Conservation (phyloP, 2,329 filamentous ascomycete genomes). For the Microthyrium microscopicum region DNA sequence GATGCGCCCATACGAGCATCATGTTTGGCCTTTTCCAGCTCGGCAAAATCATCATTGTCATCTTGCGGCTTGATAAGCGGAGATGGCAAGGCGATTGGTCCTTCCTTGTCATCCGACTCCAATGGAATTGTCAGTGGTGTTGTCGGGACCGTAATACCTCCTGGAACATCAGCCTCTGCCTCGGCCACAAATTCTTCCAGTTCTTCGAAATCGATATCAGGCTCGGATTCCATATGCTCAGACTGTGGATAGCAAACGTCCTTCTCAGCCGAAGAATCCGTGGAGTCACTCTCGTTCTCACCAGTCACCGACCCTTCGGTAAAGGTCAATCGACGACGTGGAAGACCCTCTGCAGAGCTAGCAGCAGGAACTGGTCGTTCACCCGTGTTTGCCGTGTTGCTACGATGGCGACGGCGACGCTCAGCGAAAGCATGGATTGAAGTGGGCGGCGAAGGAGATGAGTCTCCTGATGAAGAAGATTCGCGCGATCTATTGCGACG, state of each 20-base stretch:
- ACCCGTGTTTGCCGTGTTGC: conserved; percentile 47
- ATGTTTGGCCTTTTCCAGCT: conserved; percentile 1
- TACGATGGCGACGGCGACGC: conserved; percentile 62
- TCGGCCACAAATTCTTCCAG: conserved; percentile 78
- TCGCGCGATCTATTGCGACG: conserved; percentile 37
- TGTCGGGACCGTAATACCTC: conserved; percentile 8
- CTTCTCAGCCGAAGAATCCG: conserved; percentile 60
- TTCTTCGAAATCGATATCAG: conserved; percentile 65
- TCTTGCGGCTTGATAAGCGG: too few species aligned
- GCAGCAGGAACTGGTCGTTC: too few species aligned
- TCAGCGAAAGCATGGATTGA: conserved; percentile 96
- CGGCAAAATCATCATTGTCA: conserved; percentile 40
- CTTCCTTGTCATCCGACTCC: conserved; percentile 7
- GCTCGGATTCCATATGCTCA: conserved; percentile 53
- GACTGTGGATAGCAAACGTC: conserved; percentile 80
- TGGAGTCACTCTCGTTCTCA: conserved; percentile 43
- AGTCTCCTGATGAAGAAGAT: conserved; percentile 7
- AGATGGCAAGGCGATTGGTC: not conserved
- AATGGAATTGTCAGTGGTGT: conserved; percentile 11
- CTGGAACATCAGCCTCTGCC: conserved; percentile 15
- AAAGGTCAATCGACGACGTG: conserved; percentile 45
- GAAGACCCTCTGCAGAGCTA: conserved; percentile 34
- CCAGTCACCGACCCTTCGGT: conserved; percentile 42
- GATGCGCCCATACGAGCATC: not conserved
- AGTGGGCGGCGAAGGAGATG: conserved; percentile 80